These are phyloP conservation scores for Aspergillus piperis DNA, from an alignment of 2,329 filamentous ascomycete genomes.

Conservation along the genomic window DNA sequence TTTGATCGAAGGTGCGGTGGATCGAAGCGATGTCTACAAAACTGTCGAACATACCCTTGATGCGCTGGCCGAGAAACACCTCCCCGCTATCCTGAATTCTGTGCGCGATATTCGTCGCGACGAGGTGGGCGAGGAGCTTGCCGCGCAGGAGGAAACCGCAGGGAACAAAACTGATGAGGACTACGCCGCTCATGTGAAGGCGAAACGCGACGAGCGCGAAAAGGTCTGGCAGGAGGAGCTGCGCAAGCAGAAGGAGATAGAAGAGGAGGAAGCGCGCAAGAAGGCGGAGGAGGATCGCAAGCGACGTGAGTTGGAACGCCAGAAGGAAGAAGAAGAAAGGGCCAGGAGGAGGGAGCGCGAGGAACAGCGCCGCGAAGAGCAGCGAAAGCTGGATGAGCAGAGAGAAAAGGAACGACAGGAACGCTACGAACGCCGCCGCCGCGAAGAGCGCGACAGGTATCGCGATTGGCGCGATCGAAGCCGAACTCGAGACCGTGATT, in stretches of 20 bases:
- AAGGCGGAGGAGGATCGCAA: constrained; percentile 47
- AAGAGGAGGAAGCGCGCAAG: constrained; percentile 44
- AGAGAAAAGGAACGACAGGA: constrained; percentile 53
- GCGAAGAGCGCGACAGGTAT: constrained; percentile 50
- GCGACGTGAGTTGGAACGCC: constrained; percentile 45
- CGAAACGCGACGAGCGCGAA: constrained; percentile 55
- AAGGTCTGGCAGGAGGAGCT: constrained; percentile 52
- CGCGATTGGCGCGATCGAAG: constrained; percentile 41
- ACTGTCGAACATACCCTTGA: constrained; percentile 59
- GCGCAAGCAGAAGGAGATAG: constrained; percentile 55
- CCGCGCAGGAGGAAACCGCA: constrained; percentile 54
- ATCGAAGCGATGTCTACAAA: constrained; percentile 63
- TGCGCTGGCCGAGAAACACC: constrained; percentile 54
- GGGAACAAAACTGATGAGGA: constrained; percentile 63
- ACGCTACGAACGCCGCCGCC: constrained; percentile 46
- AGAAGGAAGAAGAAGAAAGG: constrained; percentile 48
- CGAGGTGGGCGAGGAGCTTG: constrained; percentile 61
- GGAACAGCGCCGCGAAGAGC: constrained; percentile 51
- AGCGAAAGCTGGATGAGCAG: constrained; percentile 56
- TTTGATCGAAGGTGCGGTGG: constrained; percentile 64
- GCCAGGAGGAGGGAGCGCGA: constrained; percentile 54
- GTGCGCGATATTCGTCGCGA: constrained; percentile 59
- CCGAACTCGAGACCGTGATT: constrained; percentile 35
- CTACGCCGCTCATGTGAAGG: constrained; percentile 57
- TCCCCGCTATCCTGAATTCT: constrained; percentile 55